phyloP scores from a whole-genome alignment of 1,139 yeast species.

The Saccharomyces hybrid region DNA sequence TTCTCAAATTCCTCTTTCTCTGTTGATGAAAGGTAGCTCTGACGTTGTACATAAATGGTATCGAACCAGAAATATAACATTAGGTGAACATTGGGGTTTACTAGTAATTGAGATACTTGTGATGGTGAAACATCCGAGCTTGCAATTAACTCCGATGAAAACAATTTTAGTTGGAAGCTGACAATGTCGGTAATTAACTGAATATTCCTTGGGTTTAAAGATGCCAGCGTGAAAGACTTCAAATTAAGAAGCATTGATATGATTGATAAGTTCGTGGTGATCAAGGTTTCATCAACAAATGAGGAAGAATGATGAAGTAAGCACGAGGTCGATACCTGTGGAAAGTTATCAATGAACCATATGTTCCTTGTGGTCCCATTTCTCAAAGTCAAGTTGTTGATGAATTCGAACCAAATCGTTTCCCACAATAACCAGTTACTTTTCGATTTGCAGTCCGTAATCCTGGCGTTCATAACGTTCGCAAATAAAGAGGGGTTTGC shows the following conservation, averaged over 20 bases:
- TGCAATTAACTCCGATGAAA: conserved; percentile 2
- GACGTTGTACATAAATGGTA: background rate
- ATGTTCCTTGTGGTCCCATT: conserved; percentile 9
- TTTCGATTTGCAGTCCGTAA: conserved; percentile 5
- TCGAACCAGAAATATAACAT: background rate
- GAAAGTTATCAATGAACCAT: conserved; percentile 11
- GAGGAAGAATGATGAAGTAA: background rate
- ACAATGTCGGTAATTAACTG: conserved; percentile 3
- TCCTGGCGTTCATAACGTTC: background rate
- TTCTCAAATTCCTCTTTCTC: background rate
- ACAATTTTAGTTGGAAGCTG: conserved; percentile 3
- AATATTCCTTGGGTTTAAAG: conserved; percentile 1
- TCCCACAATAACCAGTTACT: conserved; percentile 22
- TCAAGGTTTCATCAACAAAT: background rate
- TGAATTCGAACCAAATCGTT: conserved; percentile 24
- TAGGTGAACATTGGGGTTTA: background rate
- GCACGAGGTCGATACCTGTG: background rate
- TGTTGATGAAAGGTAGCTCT: background rate
- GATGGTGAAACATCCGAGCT: background rate
- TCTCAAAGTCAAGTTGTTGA: conserved; percentile 9
- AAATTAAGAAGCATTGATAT: conserved; percentile 16
- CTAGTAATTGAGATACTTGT: background rate
- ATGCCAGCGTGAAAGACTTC: background rate
- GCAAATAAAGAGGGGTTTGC: background rate
- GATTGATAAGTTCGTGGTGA: conserved; percentile 4